Evolutionary conservation across 2,329 filamentous ascomycete genomes (phyloP), one percentile per base, ranked within the genome.

Genomic region (Alternaria gansuensis): DNA sequence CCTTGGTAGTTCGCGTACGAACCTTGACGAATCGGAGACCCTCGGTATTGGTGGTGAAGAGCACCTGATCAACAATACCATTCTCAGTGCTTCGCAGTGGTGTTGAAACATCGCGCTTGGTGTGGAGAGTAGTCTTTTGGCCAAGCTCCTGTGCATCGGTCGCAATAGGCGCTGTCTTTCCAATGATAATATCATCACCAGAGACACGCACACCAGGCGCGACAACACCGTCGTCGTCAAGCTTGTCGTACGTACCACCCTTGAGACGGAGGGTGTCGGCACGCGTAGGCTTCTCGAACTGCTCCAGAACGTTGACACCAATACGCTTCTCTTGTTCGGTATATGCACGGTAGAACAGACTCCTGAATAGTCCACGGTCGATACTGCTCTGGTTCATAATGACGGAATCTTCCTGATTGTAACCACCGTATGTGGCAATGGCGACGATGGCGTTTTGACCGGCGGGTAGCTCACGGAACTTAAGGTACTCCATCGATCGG

Each of bases 331-430:
- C 95, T 66, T 93, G 92, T 74, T 99, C 95, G 31, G 93, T 96
- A 80, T 99, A 99, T 10, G 94, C 93, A 68, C 96, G 89, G 86
- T 97, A 99, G 83, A 98, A 99, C 54, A 99, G 81, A 85, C 93
- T 97, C 73, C 96, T 88, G 89, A 99, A 99, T 4, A 99, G 84
- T 63, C 95, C 95, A 74, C 95, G 91, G 78, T 99, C 95, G 72
- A 99, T 98, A 79, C 93, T 97, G 81, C 93, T 97, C 82, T 99
- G 95, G 79, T 99, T 99, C 95, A 99, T 98, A 73, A 99, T 97
- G 68, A 99, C 94, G 67, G 95, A 99, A 88, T 99, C 95, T 92
- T 99, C 95, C 78, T 99, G 96, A 80, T 99, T 99, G 83, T 99
- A 99, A 60, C 95, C 95, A 54, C 93, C 97, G 81, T 99, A 99